These are phyloP conservation scores for Acacia melanoxylon DNA, from an alignment of 306 rosid genomes.

Conservation along the genomic window DNA sequence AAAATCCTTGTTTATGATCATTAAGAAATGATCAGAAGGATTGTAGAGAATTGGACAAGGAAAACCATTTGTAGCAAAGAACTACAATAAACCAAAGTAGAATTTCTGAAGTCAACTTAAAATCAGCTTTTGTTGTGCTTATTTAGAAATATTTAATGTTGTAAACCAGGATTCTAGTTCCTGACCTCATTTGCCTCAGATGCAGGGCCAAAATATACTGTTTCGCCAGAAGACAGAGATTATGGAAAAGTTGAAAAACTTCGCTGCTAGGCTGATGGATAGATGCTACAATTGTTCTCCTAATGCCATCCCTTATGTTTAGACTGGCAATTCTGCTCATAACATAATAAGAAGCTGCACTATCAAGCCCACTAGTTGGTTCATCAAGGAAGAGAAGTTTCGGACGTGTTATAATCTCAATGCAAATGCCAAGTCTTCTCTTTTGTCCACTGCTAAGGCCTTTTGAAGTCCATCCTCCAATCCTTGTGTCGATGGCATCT, in stretches of 20 bases:
- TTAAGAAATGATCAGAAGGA: constrained; percentile 60
- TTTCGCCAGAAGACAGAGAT: constrained; percentile 45
- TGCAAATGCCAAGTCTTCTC: constrained; percentile 60
- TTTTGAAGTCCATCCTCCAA: constrained; percentile 55
- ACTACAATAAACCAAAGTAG: constrained; percentile 28
- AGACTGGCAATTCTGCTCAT: constrained; percentile 50
- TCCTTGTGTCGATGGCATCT: constrained; percentile 42
- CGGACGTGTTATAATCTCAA: constrained; percentile 54
- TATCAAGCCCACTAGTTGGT: constrained; percentile 69
- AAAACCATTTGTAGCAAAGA: constrained; percentile 52
- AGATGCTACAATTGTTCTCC: constrained; percentile 45
- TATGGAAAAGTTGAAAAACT: constrained; percentile 52
- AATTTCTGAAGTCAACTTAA: not conserved
- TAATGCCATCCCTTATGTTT: constrained; percentile 22
- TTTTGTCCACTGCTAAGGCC: constrained; percentile 63
- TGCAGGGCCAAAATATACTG: constrained; percentile 58
- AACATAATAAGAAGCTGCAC: constrained; percentile 62
- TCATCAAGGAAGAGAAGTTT: constrained; percentile 63
- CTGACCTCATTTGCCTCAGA: constrained; percentile 48
- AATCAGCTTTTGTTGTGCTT: not conserved
- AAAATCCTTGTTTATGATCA: constrained; percentile 59
- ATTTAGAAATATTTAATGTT: not conserved
- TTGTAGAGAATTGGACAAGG: constrained; percentile 57
- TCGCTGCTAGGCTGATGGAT: constrained; percentile 43
- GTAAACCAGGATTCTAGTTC: not conserved